phyloP scores from a whole-genome alignment of 2,329 filamentous ascomycete species.

The Chaetomium sp. region DNA sequence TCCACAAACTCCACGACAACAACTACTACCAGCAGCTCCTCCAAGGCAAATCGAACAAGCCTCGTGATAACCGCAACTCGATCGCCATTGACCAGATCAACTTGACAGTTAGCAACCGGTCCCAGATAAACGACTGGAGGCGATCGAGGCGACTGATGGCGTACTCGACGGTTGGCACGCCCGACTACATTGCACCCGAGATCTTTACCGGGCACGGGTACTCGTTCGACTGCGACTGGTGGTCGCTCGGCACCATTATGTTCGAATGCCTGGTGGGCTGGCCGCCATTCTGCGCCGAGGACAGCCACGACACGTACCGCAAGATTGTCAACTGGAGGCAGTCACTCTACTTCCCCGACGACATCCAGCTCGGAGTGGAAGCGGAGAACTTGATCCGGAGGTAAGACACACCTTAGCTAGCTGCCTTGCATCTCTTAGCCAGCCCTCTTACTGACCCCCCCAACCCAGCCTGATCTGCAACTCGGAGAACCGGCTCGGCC shows the following conservation, averaged over 20 bases:
- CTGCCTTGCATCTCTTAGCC: no score
- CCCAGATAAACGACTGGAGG: constrained; percentile 98
- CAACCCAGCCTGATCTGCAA: constrained; percentile 81
- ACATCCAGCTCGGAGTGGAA: constrained; percentile 83
- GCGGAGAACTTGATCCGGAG: constrained; percentile 91
- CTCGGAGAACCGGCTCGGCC: constrained; percentile 86
- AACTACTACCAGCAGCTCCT: constrained; percentile 97
- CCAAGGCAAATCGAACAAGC: constrained; percentile 72
- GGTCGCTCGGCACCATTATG: constrained; percentile 98
- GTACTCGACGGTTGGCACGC: constrained; percentile 96
- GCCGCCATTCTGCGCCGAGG: constrained; percentile 98
- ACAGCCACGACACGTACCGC: constrained; percentile 95
- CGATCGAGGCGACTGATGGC: constrained; percentile 94
- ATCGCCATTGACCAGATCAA: constrained; percentile 98
- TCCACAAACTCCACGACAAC: constrained; percentile 97
- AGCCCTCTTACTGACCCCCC: not conserved
- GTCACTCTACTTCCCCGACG: constrained; percentile 93
- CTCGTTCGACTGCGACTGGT: constrained; percentile 98
- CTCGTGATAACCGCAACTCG: constrained; percentile 83
- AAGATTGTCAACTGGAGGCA: constrained; percentile 99
- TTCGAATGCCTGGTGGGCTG: constrained; percentile 98
- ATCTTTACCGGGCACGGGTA: constrained; percentile 98
- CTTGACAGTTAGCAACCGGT: constrained; percentile 93
- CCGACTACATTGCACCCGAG: constrained; percentile 97
- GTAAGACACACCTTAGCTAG: constrained; percentile 57